These are phyloP conservation scores for Vicia faba DNA, from an alignment of 306 rosid species.

Conservation along the genomic window DNA sequence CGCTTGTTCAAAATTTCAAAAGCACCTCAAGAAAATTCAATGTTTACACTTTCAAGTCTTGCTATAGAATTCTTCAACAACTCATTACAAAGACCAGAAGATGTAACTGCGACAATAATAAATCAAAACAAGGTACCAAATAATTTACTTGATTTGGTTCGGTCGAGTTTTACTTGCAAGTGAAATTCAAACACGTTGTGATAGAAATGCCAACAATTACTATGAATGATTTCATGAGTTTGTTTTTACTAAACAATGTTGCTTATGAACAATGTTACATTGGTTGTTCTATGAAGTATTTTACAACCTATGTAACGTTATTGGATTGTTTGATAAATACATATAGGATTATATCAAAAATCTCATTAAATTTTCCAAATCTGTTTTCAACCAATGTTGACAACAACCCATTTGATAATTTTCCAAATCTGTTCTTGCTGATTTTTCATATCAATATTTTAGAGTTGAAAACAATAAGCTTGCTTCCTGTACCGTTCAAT, in stretches of 20 bases:
- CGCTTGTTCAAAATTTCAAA: constrained; percentile 41
- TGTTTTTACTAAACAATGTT: constrained; percentile 60
- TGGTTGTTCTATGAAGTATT: constrained; percentile 38
- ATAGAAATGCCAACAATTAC: constrained; percentile 60
- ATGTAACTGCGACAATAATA: constrained; percentile 9
- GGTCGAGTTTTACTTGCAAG: constrained; percentile 47
- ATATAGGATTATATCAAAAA: too few species aligned
- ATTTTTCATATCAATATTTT: too few species aligned
- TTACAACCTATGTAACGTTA: constrained; percentile 58
- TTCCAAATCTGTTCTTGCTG: too few species aligned
- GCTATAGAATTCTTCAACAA: constrained; percentile 61
- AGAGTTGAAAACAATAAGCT: too few species aligned
- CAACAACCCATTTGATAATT: too few species aligned
- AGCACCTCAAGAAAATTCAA: constrained; percentile 1
- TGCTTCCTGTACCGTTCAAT: too few species aligned
- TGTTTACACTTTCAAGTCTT: constrained; percentile 36
- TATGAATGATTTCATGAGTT: constrained; percentile 63
- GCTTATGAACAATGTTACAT: constrained; percentile 69
- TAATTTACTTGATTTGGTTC: constrained; percentile 64
- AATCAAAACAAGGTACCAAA: not conserved
- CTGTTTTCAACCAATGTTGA: too few species aligned
- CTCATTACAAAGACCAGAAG: constrained; percentile 46
- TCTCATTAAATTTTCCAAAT: too few species aligned
- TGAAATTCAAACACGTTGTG: constrained; percentile 53
- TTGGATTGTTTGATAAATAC: constrained; percentile 68